Evolutionary conservation across 2,329 filamentous ascomycete species (phyloP).

Genomic region (Arachnopeziza araneosa): DNA sequence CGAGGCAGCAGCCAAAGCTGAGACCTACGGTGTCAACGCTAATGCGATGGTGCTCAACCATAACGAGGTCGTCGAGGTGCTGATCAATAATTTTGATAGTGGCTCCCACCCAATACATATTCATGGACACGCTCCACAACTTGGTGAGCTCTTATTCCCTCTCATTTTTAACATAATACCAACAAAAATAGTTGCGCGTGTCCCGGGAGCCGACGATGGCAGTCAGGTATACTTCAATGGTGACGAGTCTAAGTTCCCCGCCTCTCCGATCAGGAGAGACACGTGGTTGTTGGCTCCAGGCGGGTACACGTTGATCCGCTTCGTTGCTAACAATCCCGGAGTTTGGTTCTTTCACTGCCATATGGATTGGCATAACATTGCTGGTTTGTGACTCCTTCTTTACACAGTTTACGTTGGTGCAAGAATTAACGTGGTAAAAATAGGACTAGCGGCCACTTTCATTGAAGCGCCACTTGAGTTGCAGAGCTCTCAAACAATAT

Average conservation of each 20-base stretch:
- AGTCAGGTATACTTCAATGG: not conserved
- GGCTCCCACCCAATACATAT: constrained; percentile 46
- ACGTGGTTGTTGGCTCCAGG: constrained; percentile 33
- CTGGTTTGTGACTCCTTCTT: not conserved
- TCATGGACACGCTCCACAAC: constrained; percentile 36
- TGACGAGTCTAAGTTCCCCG: constrained; percentile 16
- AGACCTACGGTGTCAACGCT: constrained; percentile 55
- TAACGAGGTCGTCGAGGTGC: constrained; percentile 52
- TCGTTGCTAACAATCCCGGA: constrained; percentile 43
- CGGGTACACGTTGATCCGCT: constrained; percentile 38
- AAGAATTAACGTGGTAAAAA: not conserved
- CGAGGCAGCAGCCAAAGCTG: constrained; percentile 39
- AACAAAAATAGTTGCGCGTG: not conserved
- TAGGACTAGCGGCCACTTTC: constrained; percentile 30
- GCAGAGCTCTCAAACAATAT: not conserved
- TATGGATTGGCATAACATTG: constrained; percentile 36
- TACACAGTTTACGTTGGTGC: constrained; percentile 21
- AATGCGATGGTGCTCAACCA: constrained; percentile 63
- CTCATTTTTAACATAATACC: constrained; percentile 2
- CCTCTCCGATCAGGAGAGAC: constrained; percentile 45
- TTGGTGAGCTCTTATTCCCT: not conserved
- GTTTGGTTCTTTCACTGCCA: constrained; percentile 45
- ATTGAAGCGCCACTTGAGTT: constrained; percentile 10
- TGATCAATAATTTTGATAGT: constrained; percentile 43
- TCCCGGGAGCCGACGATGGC: not conserved